A percentile compares a stretch with the other conserved stretches of the same genome.
phyloP scores from a whole-genome alignment of 192 early-diverging fungal genomes.

The Coemansia furcata region DNA sequence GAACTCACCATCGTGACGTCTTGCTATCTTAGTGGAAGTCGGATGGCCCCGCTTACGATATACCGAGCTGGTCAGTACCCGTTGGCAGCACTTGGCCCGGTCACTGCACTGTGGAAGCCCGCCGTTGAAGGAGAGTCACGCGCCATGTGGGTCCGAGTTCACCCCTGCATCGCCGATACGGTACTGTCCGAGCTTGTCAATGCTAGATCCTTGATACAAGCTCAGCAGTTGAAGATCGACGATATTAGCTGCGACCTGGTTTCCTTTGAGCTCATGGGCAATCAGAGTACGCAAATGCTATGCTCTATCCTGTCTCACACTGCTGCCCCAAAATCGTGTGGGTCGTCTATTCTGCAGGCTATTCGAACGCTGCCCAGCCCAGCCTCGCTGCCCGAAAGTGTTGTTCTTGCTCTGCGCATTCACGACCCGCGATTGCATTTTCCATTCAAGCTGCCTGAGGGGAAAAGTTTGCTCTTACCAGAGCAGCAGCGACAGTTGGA shows the following conservation, averaged over 20 bases:
- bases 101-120: conserved; percentile 73
- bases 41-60: conserved; percentile 35
- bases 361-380: conserved; percentile 56
- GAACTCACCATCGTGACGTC: neutral
- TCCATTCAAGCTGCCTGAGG: conserved; percentile 20
- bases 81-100: conserved; percentile 63
- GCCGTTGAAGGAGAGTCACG: conserved; percentile 18
- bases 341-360: conserved; percentile 7
- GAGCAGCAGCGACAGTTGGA: conserved; percentile 32
- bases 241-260: conserved; percentile 62
- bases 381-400: conserved; percentile 73
- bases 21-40: conserved; percentile 13
- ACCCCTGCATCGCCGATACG: conserved; percentile 63
- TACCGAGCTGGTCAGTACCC: conserved; percentile 38
- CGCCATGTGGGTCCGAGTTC: conserved; percentile 78
- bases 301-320: conserved; percentile 57
- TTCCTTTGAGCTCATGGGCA: conserved; percentile 84
- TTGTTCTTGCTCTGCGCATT: conserved; percentile 74
- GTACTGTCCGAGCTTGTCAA: conserved; percentile 36
- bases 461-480: neutral
- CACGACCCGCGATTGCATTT: conserved; percentile 80
- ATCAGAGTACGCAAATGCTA: conserved; percentile 70
- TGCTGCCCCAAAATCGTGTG: neutral
- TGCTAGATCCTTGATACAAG: neutral
- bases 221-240: conserved; percentile 13